These are phyloP conservation scores for Penicillium decumbens DNA, from an alignment of 2,329 filamentous ascomycete species.

Conservation along the genomic window DNA sequence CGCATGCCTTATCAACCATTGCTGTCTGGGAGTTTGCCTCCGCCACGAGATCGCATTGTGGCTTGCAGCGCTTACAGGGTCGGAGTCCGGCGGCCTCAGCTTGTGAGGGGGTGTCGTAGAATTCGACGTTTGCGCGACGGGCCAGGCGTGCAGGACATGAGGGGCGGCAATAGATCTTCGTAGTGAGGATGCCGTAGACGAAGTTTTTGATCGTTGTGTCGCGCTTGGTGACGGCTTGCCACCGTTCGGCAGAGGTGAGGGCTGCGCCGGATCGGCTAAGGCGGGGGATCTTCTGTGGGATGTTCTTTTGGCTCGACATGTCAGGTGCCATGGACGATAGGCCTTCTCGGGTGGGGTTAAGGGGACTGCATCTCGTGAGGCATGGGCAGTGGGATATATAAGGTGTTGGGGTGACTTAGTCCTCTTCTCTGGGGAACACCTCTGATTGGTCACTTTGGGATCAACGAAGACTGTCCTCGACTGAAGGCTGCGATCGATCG, in stretches of 20 bases:
- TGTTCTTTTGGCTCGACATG: slow-evolving; percentile 6
- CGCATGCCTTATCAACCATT: slow-evolving; percentile 31
- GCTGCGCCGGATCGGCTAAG: slow-evolving; percentile 12
- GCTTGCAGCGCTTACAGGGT: slow-evolving; percentile 55
- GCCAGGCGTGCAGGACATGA: slow-evolving; percentile 56
- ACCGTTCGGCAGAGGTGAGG: slow-evolving; percentile 32
- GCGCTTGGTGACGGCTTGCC: slow-evolving; percentile 45
- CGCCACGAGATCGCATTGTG: slow-evolving; percentile 22
- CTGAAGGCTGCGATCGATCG: neutral
- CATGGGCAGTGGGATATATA: neutral
- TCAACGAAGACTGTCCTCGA: slow-evolving; percentile 15
- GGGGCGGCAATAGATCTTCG: slow-evolving; percentile 54
- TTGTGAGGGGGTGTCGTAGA: slow-evolving; percentile 46
- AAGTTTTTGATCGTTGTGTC: slow-evolving; percentile 46
- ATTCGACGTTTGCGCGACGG: slow-evolving; percentile 53
- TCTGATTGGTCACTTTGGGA: slow-evolving; percentile 37
- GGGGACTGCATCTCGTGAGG: neutral
- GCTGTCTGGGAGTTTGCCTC: slow-evolving; percentile 26
- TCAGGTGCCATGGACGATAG: neutral
- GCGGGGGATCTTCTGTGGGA: slow-evolving; percentile 24
- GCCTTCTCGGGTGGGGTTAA: neutral
- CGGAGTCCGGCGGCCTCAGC: slow-evolving; percentile 51
- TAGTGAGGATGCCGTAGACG: slow-evolving; percentile 55
- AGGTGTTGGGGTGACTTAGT: neutral
- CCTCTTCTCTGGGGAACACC: neutral